phyloP scores from a whole-genome alignment of 257 asterid genomes.

The Agastache rugosa region DNA sequence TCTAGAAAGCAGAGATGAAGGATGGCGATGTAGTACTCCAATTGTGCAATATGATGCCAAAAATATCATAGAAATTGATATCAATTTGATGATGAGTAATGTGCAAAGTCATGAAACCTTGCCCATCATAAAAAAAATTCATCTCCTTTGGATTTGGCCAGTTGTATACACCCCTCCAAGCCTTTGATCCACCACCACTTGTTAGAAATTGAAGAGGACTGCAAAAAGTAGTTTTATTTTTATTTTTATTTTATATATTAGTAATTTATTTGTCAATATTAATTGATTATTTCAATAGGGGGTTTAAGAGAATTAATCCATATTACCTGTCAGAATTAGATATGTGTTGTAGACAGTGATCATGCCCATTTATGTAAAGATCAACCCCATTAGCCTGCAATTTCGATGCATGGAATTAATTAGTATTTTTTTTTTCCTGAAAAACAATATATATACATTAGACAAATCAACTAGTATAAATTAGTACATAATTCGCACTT shows the following conservation, averaged over 20 bases:
- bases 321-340: slow-evolving; percentile 43
- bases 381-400: slow-evolving; percentile 52
- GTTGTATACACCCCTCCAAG: slow-evolving; percentile 46
- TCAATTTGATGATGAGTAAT: slow-evolving; percentile 40
- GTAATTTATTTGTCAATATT: not conserved
- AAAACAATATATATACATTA: too few relatives aligned
- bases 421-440: too few relatives aligned
- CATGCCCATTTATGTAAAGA: slow-evolving; percentile 56
- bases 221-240: not conserved
- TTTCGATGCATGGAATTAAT: not conserved
- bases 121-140: slow-evolving; percentile 54
- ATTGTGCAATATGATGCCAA: slow-evolving; percentile 48
- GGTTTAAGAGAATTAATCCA: too few relatives aligned
- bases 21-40: slow-evolving; percentile 46
- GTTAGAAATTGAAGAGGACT: slow-evolving; percentile 50
- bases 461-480: too few relatives aligned
- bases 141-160: slow-evolving; percentile 37
- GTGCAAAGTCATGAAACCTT: slow-evolving; percentile 53
- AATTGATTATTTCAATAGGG: too few relatives aligned
- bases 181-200: slow-evolving; percentile 56
- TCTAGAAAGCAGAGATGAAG: slow-evolving; percentile 29
- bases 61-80: slow-evolving; percentile 46
- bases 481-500: too few relatives aligned
- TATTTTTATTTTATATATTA: not conserved
- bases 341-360: slow-evolving; percentile 54